phyloP scores from a whole-genome alignment of 352 stramenopile species.

The Globisporangium lucens region DNA sequence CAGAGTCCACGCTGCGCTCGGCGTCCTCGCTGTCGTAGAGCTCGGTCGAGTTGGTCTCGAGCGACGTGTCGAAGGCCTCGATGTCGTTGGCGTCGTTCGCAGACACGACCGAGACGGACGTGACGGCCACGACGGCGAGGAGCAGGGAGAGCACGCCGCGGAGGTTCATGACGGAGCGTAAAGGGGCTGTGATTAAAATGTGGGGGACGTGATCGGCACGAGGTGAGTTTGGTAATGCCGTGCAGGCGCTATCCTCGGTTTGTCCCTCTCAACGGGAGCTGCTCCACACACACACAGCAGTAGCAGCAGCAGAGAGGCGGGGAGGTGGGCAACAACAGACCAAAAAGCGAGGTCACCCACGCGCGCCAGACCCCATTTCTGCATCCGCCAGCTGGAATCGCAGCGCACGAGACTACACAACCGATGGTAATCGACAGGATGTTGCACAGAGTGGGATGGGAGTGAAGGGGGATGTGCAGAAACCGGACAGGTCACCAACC shows the following conservation, averaged over 20 bases:
- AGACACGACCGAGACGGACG: conserved; percentile 13
- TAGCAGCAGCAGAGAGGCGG: too few relatives aligned
- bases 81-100: conserved; percentile 6
- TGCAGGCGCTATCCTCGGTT: background rate
- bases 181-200: background rate
- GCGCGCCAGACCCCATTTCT: background rate
- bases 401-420: background rate
- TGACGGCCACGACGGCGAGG: conserved; percentile 10
- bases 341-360: background rate
- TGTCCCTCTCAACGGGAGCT: background rate
- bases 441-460: background rate
- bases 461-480: background rate
- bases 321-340: too few relatives aligned
- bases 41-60: conserved; percentile 14
- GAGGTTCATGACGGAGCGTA: conserved; percentile 10
- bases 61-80: background rate
- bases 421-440: background rate
- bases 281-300: background rate
- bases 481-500: background rate
- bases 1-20: background rate
- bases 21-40: background rate
- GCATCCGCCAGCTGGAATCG: conserved; percentile 2
- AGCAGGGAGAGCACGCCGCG: conserved; percentile 14
- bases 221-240: conserved; percentile 10
- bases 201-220: background rate